These are phyloP conservation scores for Hansenula sp. DNA, from an alignment of 1,139 yeast species.

Conservation along the genomic window DNA sequence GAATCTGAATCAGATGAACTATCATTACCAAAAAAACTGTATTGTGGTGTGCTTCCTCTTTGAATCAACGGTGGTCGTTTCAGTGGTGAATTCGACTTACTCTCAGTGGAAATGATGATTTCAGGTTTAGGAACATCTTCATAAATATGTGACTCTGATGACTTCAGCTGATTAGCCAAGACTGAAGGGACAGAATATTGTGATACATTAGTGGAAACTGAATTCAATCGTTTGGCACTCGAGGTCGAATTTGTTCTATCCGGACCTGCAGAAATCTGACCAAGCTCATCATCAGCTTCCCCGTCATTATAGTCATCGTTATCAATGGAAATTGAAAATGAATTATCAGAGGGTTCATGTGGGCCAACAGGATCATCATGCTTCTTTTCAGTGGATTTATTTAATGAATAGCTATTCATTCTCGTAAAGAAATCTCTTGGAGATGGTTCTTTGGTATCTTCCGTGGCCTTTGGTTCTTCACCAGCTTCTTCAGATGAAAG, in stretches of 20 bases:
- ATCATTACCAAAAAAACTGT: constrained; percentile 1
- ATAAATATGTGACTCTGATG: background rate
- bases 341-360: constrained; percentile 11
- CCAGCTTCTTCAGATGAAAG: background rate
- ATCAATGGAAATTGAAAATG: constrained; percentile 1
- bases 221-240: background rate
- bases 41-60: constrained; percentile 2
- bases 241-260: background rate
- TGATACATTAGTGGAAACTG: background rate
- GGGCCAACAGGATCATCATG: constrained; percentile 17
- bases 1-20: constrained; percentile 1
- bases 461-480: constrained; percentile 7
- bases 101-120: background rate
- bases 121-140: background rate
- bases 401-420: constrained; percentile 18
- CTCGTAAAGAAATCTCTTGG: constrained; percentile 6
- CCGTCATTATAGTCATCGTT: constrained; percentile 9
- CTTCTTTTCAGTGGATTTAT: constrained; percentile 10
- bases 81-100: background rate
- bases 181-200: constrained; percentile 3
- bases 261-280: background rate
- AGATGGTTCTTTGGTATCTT: constrained; percentile 1
- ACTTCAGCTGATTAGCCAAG: constrained; percentile 12
- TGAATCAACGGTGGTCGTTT: constrained; percentile 1
- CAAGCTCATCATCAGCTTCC: constrained; percentile 13